Conservation (phyloP, 176 grass and related monocot genomes). For the Oryza meyeriana region DNA sequence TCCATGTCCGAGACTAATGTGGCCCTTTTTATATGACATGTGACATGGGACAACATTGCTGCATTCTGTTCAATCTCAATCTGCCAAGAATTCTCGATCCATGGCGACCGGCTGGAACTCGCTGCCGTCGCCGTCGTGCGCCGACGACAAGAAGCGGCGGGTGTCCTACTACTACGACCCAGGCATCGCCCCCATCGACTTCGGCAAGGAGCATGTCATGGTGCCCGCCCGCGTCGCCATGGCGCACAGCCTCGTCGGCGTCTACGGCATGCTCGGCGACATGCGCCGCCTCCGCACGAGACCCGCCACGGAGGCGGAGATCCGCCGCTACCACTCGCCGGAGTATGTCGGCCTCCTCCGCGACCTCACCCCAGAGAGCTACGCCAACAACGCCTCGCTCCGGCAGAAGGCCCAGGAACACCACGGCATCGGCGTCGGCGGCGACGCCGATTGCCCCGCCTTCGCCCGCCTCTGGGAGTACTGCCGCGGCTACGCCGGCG, state of each 20-base stretch:
- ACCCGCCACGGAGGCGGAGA: constrained; percentile 33
- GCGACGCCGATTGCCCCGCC: constrained; percentile 28
- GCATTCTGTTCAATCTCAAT: too few relatives aligned
- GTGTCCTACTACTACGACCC: constrained; percentile 82
- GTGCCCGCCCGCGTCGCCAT: constrained; percentile 63
- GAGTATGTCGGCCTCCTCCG: constrained; percentile 44
- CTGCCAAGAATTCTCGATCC: too few relatives aligned
- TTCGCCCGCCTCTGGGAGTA: too few relatives aligned
- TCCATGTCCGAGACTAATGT: too few relatives aligned
- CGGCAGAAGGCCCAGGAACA: not conserved
- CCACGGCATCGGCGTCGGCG: too few relatives aligned
- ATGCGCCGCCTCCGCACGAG: constrained; percentile 33
- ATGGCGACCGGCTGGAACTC: constrained; percentile 51
- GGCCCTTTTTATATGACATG: too few relatives aligned
- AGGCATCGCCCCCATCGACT: constrained; percentile 48
- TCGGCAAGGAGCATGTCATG: constrained; percentile 57
- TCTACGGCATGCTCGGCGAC: constrained; percentile 40
- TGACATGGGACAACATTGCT: too few relatives aligned
- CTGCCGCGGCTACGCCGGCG: constrained; percentile 23
- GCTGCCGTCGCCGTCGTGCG: constrained; percentile 32
- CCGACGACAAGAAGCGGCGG: constrained; percentile 41
- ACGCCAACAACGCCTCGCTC: not conserved
- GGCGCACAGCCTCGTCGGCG: constrained; percentile 48
- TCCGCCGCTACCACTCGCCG: constrained; percentile 48
- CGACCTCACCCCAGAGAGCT: constrained; percentile 33